phyloP scores from a whole-genome alignment of 257 asterid genomes.

The Penstemon newberryi region DNA sequence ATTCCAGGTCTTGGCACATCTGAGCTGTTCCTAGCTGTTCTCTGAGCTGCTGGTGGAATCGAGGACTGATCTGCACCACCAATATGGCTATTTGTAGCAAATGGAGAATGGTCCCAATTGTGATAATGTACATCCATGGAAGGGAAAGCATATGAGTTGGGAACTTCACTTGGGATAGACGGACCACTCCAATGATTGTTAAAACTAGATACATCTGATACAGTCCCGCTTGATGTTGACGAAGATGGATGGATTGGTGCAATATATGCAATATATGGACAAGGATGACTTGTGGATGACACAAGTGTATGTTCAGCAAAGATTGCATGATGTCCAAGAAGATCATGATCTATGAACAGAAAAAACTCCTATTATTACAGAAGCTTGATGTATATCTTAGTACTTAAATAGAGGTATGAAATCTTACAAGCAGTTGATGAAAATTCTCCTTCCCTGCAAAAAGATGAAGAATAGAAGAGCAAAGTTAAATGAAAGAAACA shows the following conservation, averaged over 20 bases:
- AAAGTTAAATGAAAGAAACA: slow-evolving; percentile 25
- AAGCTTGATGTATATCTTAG: slow-evolving; percentile 13
- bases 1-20: slow-evolving; percentile 65
- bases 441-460: slow-evolving; percentile 69
- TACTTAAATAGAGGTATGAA: slow-evolving; percentile 18
- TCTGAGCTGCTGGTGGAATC: slow-evolving; percentile 52
- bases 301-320: slow-evolving; percentile 57
- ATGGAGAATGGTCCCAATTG: slow-evolving; percentile 62
- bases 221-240: slow-evolving; percentile 49
- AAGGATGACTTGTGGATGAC: slow-evolving; percentile 57
- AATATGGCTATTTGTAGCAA: slow-evolving; percentile 44
- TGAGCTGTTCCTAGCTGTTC: slow-evolving; percentile 53
- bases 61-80: slow-evolving; percentile 48
- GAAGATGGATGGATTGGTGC: slow-evolving; percentile 68
- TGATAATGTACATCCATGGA: slow-evolving; percentile 59
- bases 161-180: slow-evolving; percentile 54
- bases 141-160: slow-evolving; percentile 60
- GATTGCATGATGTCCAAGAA: slow-evolving; percentile 60
- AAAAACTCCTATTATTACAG: slow-evolving; percentile 21
- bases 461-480: slow-evolving; percentile 20
- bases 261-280: slow-evolving; percentile 69
- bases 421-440: slow-evolving; percentile 62
- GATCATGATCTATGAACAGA: slow-evolving; percentile 51
- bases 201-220: slow-evolving; percentile 58
- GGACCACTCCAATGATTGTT: slow-evolving; percentile 58